Percentiles rank a stretch among this genome's conserved stretches.
These are phyloP conservation scores for Hymenotorrendiella dingleyae DNA, from an alignment of 2,329 filamentous ascomycete species.

Conservation along the genomic window DNA sequence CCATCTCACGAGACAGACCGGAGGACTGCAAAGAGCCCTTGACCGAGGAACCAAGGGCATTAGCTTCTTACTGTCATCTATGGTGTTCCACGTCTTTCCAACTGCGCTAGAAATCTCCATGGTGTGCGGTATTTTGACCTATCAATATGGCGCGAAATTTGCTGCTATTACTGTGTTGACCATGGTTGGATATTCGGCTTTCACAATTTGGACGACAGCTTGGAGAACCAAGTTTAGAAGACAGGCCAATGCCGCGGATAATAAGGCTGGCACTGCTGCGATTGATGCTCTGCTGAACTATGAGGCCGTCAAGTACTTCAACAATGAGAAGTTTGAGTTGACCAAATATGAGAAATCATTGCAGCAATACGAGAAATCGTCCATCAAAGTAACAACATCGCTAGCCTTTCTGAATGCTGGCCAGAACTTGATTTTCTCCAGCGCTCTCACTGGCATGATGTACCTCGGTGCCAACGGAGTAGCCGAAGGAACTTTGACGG, in stretches of 20 bases:
- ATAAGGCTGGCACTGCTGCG: constrained; percentile 88
- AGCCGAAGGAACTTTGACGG: constrained; percentile 71
- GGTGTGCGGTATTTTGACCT: constrained; percentile 94
- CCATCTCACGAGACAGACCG: constrained; percentile 89
- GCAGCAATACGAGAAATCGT: constrained; percentile 81
- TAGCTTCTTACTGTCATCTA: constrained; percentile 91
- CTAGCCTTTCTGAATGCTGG: constrained; percentile 89
- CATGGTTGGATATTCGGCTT: constrained; percentile 92
- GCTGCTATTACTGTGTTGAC: constrained; percentile 84
- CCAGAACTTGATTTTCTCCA: constrained; percentile 95
- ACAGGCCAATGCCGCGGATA: constrained; percentile 93
- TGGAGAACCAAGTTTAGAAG: constrained; percentile 97
- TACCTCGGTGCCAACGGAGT: constrained; percentile 91
- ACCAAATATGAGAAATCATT: constrained; percentile 83
- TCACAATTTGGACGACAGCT: constrained; percentile 92
- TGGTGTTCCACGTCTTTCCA: constrained; percentile 96
- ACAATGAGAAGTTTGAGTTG: constrained; percentile 95
- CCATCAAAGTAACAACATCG: constrained; percentile 94
- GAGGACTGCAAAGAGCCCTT: constrained; percentile 86
- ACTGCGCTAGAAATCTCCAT: constrained; percentile 90
- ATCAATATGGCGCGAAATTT: constrained; percentile 89
- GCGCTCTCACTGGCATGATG: constrained; percentile 95
- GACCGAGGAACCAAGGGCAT: constrained; percentile 98
- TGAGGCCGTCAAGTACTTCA: constrained; percentile 98
- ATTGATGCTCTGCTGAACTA: constrained; percentile 98